Conservation (phyloP, 306 rosid genomes). For the Inga leiocalycina region DNA sequence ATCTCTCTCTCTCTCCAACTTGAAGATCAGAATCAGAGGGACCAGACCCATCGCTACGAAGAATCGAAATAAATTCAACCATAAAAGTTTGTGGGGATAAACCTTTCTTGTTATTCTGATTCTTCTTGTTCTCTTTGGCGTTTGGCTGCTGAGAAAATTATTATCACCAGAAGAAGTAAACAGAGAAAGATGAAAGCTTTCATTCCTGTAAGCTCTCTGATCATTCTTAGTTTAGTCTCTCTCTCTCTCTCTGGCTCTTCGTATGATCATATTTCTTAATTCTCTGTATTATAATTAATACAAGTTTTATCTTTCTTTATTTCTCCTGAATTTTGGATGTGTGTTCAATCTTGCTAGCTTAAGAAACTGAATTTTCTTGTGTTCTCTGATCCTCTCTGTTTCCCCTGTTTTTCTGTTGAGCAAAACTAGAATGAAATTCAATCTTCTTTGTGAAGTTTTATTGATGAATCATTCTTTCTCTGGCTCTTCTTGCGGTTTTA, state of each 20-base stretch:
- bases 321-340: not conserved
- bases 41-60: not conserved
- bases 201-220: not conserved
- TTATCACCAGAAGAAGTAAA: not conserved
- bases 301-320: not conserved
- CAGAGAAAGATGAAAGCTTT: not conserved
- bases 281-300: not conserved
- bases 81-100: not conserved
- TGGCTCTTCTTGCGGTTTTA: not conserved
- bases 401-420: not conserved
- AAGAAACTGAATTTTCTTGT: not conserved
- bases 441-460: not conserved
- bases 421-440: not conserved
- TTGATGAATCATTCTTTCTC: not conserved
- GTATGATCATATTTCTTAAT: not conserved
- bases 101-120: not conserved
- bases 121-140: not conserved
- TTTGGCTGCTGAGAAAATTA: not conserved
- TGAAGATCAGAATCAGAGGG: not conserved
- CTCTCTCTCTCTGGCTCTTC: not conserved
- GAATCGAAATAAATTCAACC: not conserved
- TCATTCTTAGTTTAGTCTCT: too few relatives aligned
- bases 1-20: not conserved
- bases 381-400: not conserved
- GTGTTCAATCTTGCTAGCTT: not conserved